Evolutionary conservation across 176 grass and related monocot species (phyloP), one percentile per base, ranked within the genome.

Genomic region (Aegilops bicornis): DNA sequence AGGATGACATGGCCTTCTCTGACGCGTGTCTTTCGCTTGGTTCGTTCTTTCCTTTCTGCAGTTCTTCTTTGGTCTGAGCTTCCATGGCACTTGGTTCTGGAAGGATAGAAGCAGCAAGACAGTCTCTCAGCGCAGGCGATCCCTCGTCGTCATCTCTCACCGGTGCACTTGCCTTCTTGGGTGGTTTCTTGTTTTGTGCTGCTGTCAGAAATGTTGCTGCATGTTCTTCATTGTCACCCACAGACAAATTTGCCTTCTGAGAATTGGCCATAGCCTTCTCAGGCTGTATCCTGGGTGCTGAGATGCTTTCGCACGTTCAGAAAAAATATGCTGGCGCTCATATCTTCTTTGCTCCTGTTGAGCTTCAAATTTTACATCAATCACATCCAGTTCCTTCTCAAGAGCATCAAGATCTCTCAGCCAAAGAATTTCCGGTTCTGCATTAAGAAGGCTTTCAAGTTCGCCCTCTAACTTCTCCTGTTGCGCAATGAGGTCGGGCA

Each of bases 371-470:
- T 56, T 69, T 32, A 29, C 7, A 79, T 96, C 92, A 33, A 89
- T 85, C 56, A 80, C 97, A 39, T 94, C 92, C 59, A 98, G 82
- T 70, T 94, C 94, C 73, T 80, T 88, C 66, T 96, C 94, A 62
- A 98, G 61, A 47, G 84, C 84, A 16, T 98, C 90, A 85, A 96
- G 97, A 29, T 96, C 97, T 68, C 74, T 91, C 60, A 88, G 32
- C 97, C 94, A 98, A 80, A 98, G 82, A 24, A 85, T 75, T 58
- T 58, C 89, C 10, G 90, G 87, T 2, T 70, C 6, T 22, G 94
- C 86, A 37, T 77, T 87, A 4, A 64, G 86, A 39, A 96, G 70
- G 79, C 88, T 90, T 14, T 86, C 86, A 69, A 98, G 85, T 4
- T 63, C 90, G 42, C 47, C 50, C 9, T 60, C 89, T 30, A 94